Evolutionary conservation across 2,329 filamentous ascomycete genomes (phyloP).

Genomic region (Xylariaceae sp.): DNA sequence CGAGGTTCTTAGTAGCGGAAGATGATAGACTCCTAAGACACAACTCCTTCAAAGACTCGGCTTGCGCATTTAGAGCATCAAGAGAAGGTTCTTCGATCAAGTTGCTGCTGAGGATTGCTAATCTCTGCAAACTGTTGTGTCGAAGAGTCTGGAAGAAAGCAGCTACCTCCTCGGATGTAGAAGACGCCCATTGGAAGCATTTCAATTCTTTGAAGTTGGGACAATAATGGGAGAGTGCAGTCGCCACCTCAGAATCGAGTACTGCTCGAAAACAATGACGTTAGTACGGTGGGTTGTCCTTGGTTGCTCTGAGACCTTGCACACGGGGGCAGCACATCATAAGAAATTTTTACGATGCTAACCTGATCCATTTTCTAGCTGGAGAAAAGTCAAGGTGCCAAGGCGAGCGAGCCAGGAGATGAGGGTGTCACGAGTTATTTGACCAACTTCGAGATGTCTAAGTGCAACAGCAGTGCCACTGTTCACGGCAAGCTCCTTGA

Average conservation of each 20-base stretch:
- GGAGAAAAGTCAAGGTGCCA: slow-evolving; percentile 55
- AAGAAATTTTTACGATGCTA: slow-evolving; percentile 10
- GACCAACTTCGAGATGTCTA: slow-evolving; percentile 55
- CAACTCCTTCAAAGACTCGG: slow-evolving; percentile 34
- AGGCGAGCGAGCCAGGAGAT: slow-evolving; percentile 58
- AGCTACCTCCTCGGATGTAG: slow-evolving; percentile 57
- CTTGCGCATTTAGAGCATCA: slow-evolving; percentile 47
- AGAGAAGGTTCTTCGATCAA: slow-evolving; percentile 54
- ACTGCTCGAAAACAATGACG: too few relatives aligned
- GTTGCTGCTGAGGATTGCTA: slow-evolving; percentile 57
- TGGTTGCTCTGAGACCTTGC: too few relatives aligned
- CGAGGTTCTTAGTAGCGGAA: slow-evolving; percentile 29
- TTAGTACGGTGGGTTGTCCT: too few relatives aligned
- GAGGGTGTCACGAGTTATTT: slow-evolving; percentile 49
- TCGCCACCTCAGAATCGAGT: slow-evolving; percentile 51
- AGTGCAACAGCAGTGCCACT: slow-evolving; percentile 49
- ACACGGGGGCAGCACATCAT: too few relatives aligned
- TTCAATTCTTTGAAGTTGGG: slow-evolving; percentile 59
- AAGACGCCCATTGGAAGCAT: slow-evolving; percentile 47
- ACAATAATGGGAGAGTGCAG: slow-evolving; percentile 56
- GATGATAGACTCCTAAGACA: slow-evolving; percentile 31
- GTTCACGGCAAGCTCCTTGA: slow-evolving; percentile 36
- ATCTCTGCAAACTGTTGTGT: slow-evolving; percentile 55
- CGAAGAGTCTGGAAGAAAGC: slow-evolving; percentile 56
- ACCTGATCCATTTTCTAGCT: slow-evolving; percentile 59